Evolutionary conservation across 495 filamentous ascomycete species (phyloP).

Genomic region (Trichoderma parareesei): DNA sequence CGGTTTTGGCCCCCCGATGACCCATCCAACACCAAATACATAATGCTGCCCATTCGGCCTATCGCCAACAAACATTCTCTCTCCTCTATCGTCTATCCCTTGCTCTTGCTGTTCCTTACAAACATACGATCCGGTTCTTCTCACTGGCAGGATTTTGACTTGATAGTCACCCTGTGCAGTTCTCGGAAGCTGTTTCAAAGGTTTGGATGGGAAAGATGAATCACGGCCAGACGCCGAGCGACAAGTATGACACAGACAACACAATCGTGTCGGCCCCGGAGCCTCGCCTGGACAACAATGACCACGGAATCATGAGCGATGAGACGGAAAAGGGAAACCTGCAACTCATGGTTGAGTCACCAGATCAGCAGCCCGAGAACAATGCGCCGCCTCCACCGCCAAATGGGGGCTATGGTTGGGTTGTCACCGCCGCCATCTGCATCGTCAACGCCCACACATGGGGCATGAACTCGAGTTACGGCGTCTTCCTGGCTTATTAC

Average conservation of each 20-base stretch:
- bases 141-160: background rate
- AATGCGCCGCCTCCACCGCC: conserved; percentile 27
- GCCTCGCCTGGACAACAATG: background rate
- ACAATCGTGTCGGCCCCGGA: background rate
- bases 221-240: background rate
- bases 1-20: background rate
- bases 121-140: background rate
- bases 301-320: background rate
- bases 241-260: background rate
- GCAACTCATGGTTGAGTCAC: background rate
- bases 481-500: conserved; percentile 53
- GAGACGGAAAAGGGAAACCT: background rate
- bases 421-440: conserved; percentile 40
- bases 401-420: conserved; percentile 56
- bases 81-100: background rate
- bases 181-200: background rate
- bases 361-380: background rate
- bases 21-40: background rate
- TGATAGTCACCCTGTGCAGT: background rate
- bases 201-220: background rate
- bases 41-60: background rate
- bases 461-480: conserved; percentile 51
- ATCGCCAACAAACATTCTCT: background rate
- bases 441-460: conserved; percentile 46
- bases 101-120: background rate